A percentile compares a stretch with the other conserved stretches of the same genome.
phyloP scores from a whole-genome alignment of 1,284 basidiomycete genomes.

The Cryptococcus hybrid region DNA sequence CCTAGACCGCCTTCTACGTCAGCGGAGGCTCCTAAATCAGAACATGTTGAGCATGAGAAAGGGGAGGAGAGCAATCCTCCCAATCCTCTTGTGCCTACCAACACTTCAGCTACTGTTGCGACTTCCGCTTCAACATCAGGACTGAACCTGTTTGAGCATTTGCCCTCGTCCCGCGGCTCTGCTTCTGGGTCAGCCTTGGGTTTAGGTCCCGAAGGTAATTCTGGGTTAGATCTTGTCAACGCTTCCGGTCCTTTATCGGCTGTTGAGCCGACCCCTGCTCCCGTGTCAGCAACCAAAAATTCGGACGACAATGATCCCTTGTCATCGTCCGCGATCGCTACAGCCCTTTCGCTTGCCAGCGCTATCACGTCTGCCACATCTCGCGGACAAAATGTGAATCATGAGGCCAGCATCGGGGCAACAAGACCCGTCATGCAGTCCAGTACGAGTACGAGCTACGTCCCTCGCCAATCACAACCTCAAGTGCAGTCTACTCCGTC shows the following conservation, averaged over 20 bases:
- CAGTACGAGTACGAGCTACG: not conserved
- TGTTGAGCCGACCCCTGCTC: constrained; percentile 14
- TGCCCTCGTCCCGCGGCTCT: constrained; percentile 21
- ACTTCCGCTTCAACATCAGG: not conserved
- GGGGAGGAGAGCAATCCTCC: constrained; percentile 5
- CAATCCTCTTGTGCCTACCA: not conserved
- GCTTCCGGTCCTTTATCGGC: not conserved
- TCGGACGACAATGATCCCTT: constrained; percentile 1
- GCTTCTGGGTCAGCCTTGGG: not conserved
- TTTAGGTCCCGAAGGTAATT: not conserved
- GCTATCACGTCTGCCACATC: too few species aligned
- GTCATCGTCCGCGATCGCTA: not conserved
- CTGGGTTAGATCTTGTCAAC: constrained; percentile 3
- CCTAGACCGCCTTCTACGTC: too few species aligned
- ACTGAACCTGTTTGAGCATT: constrained; percentile 33
- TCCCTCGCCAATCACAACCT: not conserved
- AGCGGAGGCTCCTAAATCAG: not conserved
- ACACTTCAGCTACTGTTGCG: constrained; percentile 7
- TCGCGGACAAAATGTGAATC: too few species aligned
- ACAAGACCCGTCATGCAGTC: not conserved
- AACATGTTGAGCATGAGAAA: constrained; percentile 4
- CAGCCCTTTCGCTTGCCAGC: not conserved
- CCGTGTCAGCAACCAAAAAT: constrained; percentile 9
- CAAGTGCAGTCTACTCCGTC: too few species aligned
- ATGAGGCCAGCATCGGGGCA: not conserved